Evolutionary conservation across 1,284 basidiomycete genomes (phyloP), one percentile per base, ranked within the genome.

Genomic region (Cutaneotrichosporon sp.): DNA sequence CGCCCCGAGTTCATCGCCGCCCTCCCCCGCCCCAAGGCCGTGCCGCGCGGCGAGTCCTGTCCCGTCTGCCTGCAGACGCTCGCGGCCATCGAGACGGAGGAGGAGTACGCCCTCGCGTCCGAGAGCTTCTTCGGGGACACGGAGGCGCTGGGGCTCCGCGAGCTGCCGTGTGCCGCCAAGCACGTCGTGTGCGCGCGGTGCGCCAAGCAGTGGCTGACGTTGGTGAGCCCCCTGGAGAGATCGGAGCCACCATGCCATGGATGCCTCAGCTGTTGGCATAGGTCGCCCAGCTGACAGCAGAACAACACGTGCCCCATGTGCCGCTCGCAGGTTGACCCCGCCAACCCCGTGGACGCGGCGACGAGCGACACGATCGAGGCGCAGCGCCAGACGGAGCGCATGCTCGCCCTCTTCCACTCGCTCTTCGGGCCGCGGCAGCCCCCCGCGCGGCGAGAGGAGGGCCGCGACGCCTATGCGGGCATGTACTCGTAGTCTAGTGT

Each of bases 401-500:
- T 68, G 56, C 60, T 68, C 45, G 42, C 47, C 11, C 54, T 68
- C 8, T 68, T 68, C 61, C 54, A 62, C 7, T 52, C 54, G 24
- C 33, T 68, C 38, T 66, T 68, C 54, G 62, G 64, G 0, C 59
- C n/a, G 14, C 53, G 52, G 3, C 34, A 10, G 7, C 43, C 22
- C 16, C 27, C 49, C 2, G 20, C 45, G 34, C 20, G 1, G 13
- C 38, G 45, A 25, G 54, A 56, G 10, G 61, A 60, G 34, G 18
- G 85, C 83, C 78, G 52, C 42, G 57, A 51, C 2, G 31, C 43
- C 22, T 57, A 50, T 36, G 29, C 52, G 2, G 56, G 60, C 34
- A 62, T 62, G 60, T 62, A 81, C 78, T 75, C 91, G 92, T 49
- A 92, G 18, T 50, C 16, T n/a, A 9, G 25, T 50, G 47, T n/a